These are phyloP conservation scores for Punctularia strigosozonata DNA, from an alignment of 768 basidiomycete genomes.

Conservation along the genomic window DNA sequence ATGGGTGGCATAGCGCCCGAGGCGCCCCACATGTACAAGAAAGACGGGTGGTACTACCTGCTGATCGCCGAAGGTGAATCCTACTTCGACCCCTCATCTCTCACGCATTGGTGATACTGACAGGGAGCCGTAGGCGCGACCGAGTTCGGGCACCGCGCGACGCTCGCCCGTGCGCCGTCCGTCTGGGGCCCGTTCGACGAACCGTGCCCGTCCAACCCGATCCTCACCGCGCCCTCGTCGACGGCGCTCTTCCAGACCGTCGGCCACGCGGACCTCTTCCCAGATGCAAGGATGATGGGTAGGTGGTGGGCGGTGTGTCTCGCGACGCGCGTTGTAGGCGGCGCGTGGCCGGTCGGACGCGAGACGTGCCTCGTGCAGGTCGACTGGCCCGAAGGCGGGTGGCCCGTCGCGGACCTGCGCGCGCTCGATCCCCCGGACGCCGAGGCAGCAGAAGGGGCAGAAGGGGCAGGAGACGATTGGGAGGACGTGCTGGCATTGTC, in stretches of 20 bases:
- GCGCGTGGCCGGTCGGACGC: slow-evolving; percentile 15
- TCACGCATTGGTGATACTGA: too few relatives aligned
- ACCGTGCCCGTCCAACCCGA: slow-evolving; percentile 6
- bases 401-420: too few relatives aligned
- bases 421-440: too few relatives aligned
- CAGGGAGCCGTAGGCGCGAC: too few relatives aligned
- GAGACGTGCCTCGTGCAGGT: slow-evolving; percentile 14
- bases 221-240: slow-evolving; percentile 2
- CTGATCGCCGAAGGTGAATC: slow-evolving; percentile 15
- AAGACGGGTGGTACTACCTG: slow-evolving; percentile 14
- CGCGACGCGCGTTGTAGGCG: slow-evolving; percentile 9
- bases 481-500: too few relatives aligned
- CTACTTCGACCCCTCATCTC: too few relatives aligned
- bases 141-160: slow-evolving; percentile 11
- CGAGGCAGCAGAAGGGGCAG: too few relatives aligned
- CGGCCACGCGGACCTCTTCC: slow-evolving; percentile 15
- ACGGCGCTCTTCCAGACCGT: slow-evolving; percentile 10
- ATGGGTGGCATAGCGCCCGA: slow-evolving; percentile 10
- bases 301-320: slow-evolving; percentile 16
- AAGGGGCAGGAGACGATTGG: too few relatives aligned
- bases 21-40: slow-evolving; percentile 13
- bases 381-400: slow-evolving; percentile 12
- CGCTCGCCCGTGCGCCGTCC: slow-evolving; percentile 9
- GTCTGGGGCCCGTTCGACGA: slow-evolving; percentile 13
- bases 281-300: slow-evolving; percentile 8